Evolutionary conservation across 805 yeast species (phyloP), one percentile per base, ranked within the genome.

Genomic region (Vanderwaltozyma yarrowii): DNA sequence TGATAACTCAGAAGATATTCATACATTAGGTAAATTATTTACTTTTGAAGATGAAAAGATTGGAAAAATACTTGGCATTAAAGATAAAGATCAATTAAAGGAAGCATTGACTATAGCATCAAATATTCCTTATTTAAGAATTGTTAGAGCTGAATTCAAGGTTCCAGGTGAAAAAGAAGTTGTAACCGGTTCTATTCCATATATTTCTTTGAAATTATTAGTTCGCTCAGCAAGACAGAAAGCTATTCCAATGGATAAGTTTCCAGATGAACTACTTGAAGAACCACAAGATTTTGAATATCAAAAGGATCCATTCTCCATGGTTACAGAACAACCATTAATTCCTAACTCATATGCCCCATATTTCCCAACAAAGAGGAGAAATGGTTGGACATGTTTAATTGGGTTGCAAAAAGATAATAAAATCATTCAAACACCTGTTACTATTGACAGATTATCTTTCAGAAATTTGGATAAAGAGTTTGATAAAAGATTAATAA

Each of bases 91-190:
- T 2, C 60, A 74, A 44, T 58, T 81, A 38, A 55, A 69, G 18
- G 64, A 64, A 21, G 69, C 82, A 1, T 54, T 78, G 35, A 58
- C 61, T 3, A 70, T 76, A 41, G 94, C 88, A 1, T 55, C 71
- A 3, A 65, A 70, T 24, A 73, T 87, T 25, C 96, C 96, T 31
- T 61, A 67, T 33, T 60, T 88, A 35, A 75, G 80, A 50, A 64
- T 87, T 13, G 46, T 87, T 21, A 74, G 73, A 36, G 79, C 94
- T 31, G 75, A 73, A 41, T 86, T 86, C 62, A 70, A 72, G 45
- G 95, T 89, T 31, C 89, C 95, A 3, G 97, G 97, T 25, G 96
- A 88, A 65, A 65, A 65, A 23, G 45, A 42, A 16, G 77, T 83
- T 21, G 75, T 87, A 0, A 80, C 95, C 20, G 69, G 72, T 19